Conservation (phyloP, 805 yeast genomes). For the Hanseniaspora guilliermondii region DNA sequence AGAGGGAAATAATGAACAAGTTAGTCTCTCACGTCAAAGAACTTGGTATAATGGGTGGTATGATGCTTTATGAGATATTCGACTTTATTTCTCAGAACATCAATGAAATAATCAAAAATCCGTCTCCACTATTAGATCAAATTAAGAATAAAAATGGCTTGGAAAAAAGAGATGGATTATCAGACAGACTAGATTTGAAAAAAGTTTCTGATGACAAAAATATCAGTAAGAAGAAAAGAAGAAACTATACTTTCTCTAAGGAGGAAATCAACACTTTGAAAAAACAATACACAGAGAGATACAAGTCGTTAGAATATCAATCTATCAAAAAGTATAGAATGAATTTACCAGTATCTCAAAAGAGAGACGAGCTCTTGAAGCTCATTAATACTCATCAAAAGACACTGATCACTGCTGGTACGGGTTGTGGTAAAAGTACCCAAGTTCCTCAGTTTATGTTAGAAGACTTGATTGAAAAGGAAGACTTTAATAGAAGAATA, state of each 20-base stretch:
- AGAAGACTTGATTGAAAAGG: conserved; percentile 46
- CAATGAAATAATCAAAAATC: conserved; percentile 47
- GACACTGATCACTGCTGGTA: conserved; percentile 82
- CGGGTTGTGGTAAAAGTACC: conserved; percentile 95
- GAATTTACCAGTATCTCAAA: conserved; percentile 74
- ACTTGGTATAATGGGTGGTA: conserved; percentile 48
- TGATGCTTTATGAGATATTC: conserved; percentile 51
- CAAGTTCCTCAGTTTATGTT: conserved; percentile 83
- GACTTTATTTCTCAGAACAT: conserved; percentile 70
- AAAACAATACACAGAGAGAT: conserved; percentile 28
- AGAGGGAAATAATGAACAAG: conserved; percentile 41
- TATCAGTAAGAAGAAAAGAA: background rate
- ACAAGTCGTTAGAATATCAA: conserved; percentile 28
- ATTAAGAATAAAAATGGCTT: conserved; percentile 15
- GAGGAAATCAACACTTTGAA: conserved; percentile 29
- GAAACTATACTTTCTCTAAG: conserved; percentile 17
- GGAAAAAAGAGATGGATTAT: background rate
- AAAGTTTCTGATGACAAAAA: background rate
- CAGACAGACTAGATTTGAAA: conserved; percentile 7
- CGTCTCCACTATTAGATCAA: conserved; percentile 48
- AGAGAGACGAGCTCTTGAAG: conserved; percentile 41
- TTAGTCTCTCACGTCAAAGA: conserved; percentile 35
- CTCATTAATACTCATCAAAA: conserved; percentile 49
- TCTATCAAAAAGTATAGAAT: conserved; percentile 37
- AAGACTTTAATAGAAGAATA: conserved; percentile 40